Evolutionary conservation across 257 asterid genomes (phyloP).

Genomic region (Misopates orontium): DNA sequence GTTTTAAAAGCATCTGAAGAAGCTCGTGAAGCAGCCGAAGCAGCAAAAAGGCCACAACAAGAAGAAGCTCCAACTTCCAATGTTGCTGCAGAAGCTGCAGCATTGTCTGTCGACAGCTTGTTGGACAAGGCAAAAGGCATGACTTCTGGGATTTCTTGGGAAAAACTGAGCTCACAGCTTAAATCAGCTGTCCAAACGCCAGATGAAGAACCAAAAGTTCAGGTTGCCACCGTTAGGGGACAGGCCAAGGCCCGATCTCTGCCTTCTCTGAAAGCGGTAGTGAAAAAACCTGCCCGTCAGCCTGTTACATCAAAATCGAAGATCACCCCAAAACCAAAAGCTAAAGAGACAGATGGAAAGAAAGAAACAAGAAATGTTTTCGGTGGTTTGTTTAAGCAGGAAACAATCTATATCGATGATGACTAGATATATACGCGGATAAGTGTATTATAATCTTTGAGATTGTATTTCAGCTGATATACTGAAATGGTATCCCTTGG

Average conservation of each 20-base stretch:
- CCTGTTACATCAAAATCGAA: constrained; percentile 40
- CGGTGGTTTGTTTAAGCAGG: constrained; percentile 90
- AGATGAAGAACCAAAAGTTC: constrained; percentile 56
- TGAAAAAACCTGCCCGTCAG: constrained; percentile 41
- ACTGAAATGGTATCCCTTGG: constrained; percentile 20
- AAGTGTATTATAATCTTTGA: constrained; percentile 17
- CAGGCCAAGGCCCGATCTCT: constrained; percentile 80
- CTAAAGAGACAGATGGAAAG: constrained; percentile 48
- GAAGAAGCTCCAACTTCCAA: constrained; percentile 43
- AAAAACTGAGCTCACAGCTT: constrained; percentile 52
- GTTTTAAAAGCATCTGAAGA: constrained; percentile 50
- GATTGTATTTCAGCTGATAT: constrained; percentile 13
- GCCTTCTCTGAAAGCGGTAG: constrained; percentile 70
- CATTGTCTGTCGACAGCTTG: constrained; percentile 56
- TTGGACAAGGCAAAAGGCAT: constrained; percentile 64
- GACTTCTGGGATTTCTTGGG: constrained; percentile 53
- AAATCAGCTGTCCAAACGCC: constrained; percentile 49
- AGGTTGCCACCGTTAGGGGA: constrained; percentile 78
- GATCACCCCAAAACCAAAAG: constrained; percentile 43
- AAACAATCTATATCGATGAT: constrained; percentile 90
- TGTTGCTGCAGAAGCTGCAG: constrained; percentile 55
- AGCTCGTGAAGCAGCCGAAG: constrained; percentile 56
- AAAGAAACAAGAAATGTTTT: constrained; percentile 72
- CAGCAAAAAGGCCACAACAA: constrained; percentile 41
- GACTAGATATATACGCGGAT: constrained; percentile 40